Evolutionary conservation across 2,329 filamentous ascomycete genomes (phyloP).

Genomic region (Colletotrichum siamense): DNA sequence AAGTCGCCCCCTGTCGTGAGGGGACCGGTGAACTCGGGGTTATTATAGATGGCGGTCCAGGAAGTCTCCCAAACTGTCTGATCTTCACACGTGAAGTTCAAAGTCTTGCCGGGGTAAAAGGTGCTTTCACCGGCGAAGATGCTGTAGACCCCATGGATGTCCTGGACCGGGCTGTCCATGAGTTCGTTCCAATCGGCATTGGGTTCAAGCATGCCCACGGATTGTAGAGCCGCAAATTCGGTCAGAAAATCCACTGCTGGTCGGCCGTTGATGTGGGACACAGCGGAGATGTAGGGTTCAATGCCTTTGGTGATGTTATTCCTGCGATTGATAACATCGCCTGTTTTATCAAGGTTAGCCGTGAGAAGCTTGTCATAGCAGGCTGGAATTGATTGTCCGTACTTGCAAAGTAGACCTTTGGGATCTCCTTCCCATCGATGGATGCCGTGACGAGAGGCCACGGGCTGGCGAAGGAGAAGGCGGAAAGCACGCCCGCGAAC

Average conservation of each 20-base stretch:
- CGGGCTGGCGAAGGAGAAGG: constrained; percentile 9
- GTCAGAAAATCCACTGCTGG: background rate
- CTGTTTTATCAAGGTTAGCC: background rate
- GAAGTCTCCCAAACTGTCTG: background rate
- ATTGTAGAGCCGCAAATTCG: background rate
- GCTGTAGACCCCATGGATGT: background rate
- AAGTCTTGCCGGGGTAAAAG: constrained; percentile 5
- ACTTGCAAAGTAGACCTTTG: constrained; percentile 13
- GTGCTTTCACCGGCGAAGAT: background rate
- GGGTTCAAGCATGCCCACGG: constrained; percentile 13
- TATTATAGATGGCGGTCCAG: constrained; percentile 11
- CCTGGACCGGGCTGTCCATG: constrained; percentile 8
- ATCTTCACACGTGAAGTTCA: constrained; percentile 12
- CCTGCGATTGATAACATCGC: background rate
- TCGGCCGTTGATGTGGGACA: constrained; percentile 7
- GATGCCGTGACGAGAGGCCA: background rate
- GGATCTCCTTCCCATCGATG: constrained; percentile 1
- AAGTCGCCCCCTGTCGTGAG: constrained; percentile 10
- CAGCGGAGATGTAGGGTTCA: background rate
- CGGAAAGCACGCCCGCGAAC: background rate
- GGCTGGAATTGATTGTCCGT: background rate
- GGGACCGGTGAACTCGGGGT: constrained; percentile 3
- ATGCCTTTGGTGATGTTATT: background rate
- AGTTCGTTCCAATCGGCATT: constrained; percentile 14
- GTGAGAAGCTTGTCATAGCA: background rate